Evolutionary conservation across 2,329 filamentous ascomycete genomes (phyloP).

Genomic region (Canariomyces notabilis): DNA sequence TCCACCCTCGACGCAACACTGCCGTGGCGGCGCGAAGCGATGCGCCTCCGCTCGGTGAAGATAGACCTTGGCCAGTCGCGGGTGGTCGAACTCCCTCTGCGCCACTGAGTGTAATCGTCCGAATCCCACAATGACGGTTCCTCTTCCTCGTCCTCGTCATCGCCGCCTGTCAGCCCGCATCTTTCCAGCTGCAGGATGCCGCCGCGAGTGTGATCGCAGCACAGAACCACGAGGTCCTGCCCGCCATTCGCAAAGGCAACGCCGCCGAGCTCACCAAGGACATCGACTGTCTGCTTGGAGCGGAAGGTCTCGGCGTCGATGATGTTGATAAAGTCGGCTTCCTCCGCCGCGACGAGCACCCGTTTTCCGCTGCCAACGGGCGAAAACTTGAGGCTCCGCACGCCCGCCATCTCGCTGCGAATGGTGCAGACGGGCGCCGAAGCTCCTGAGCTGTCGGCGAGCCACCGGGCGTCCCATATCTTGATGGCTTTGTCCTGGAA

Average conservation of each 20-base stretch:
- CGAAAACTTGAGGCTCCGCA: slow-evolving; percentile 66
- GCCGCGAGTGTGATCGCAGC: slow-evolving; percentile 60
- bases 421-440: slow-evolving; percentile 50
- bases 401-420: slow-evolving; percentile 61
- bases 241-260: slow-evolving; percentile 63
- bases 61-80: slow-evolving; percentile 27
- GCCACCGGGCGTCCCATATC: slow-evolving; percentile 72
- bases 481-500: slow-evolving; percentile 69
- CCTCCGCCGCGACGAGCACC: slow-evolving; percentile 67
- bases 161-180: slow-evolving; percentile 30
- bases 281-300: slow-evolving; percentile 64
- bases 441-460: slow-evolving; percentile 49
- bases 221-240: slow-evolving; percentile 62
- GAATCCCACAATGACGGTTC: slow-evolving; percentile 30
- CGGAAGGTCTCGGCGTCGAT: slow-evolving; percentile 62
- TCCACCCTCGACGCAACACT: slow-evolving; percentile 16
- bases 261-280: slow-evolving; percentile 72
- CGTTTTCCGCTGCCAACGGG: slow-evolving; percentile 62
- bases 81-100: slow-evolving; percentile 2
- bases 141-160: slow-evolving; percentile 5
- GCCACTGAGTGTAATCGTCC: slow-evolving; percentile 10
- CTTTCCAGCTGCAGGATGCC: slow-evolving; percentile 61
- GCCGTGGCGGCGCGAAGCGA: slow-evolving; percentile 18
- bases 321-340: slow-evolving; percentile 67
- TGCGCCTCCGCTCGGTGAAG: slow-evolving; percentile 20